These are phyloP conservation scores for Adansonia gregorii DNA, from an alignment of 441 rosid genomes.

Conservation along the genomic window DNA sequence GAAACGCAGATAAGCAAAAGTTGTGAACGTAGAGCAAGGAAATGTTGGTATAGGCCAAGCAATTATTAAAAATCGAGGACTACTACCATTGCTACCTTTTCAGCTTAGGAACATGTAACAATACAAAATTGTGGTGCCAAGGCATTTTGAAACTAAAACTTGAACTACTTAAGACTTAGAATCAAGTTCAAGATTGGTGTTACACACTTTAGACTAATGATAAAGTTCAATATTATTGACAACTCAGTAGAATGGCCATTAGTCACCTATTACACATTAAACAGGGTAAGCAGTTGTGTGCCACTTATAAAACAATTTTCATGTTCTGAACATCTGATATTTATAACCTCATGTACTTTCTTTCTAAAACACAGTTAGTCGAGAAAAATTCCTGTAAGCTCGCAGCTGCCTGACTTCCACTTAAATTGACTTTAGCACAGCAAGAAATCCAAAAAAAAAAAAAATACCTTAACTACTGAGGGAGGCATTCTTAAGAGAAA, in stretches of 20 bases:
- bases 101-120: not conserved
- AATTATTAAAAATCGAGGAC: not conserved
- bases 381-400: not conserved
- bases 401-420: not conserved
- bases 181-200: constrained; percentile 8
- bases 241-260: not conserved
- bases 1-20: not conserved
- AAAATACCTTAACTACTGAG: not conserved
- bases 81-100: not conserved
- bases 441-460: not conserved
- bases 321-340: not conserved
- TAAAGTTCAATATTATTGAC: not conserved
- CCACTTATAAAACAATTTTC: not conserved
- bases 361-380: not conserved
- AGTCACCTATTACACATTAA: not conserved
- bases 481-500: not conserved
- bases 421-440: not conserved
- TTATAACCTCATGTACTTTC: not conserved
- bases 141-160: not conserved
- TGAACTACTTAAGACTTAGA: not conserved
- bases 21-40: not conserved
- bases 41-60: not conserved
- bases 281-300: not conserved
- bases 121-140: not conserved
- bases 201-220: not conserved